A percentile compares a stretch with the other conserved stretches of the same genome.
phyloP scores from a whole-genome alignment of 257 asterid species.

The Scutellaria barbata region DNA sequence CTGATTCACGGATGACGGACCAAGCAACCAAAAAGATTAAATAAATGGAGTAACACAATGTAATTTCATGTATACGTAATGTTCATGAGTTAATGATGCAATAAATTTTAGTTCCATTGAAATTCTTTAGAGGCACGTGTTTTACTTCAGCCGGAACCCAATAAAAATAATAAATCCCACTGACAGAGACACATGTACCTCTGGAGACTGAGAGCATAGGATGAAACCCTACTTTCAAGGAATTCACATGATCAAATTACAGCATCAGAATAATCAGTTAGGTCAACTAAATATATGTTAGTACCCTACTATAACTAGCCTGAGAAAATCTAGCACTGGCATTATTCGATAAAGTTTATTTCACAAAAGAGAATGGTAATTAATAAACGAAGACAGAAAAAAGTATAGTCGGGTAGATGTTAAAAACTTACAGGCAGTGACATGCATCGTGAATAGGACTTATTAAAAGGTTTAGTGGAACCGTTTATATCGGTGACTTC shows the following conservation, averaged over 20 bases:
- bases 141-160: conserved; percentile 21
- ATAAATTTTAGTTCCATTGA: conserved; percentile 10
- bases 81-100: not conserved
- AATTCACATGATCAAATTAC: conserved; percentile 14
- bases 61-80: not conserved
- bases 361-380: not conserved
- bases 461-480: conserved; percentile 37
- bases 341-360: not conserved
- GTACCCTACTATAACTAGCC: conserved; percentile 22
- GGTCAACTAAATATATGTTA: conserved; percentile 22
- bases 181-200: conserved; percentile 19
- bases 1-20: not conserved
- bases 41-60: too few relatives aligned
- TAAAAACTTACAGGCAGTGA: conserved; percentile 79
- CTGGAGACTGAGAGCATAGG: conserved; percentile 14
- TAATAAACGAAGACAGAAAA: conserved; percentile 10
- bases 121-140: not conserved
- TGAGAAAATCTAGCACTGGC: conserved; percentile 8
- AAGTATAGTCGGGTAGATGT: conserved; percentile 4
- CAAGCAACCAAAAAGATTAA: not conserved
- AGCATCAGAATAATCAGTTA: conserved; percentile 18
- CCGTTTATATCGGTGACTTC: conserved; percentile 39
- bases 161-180: conserved; percentile 3
- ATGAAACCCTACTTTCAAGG: conserved; percentile 32
- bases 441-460: conserved; percentile 45